Percentiles rank a stretch among this genome's conserved stretches.
Conservation (phyloP, 1,284 basidiomycete genomes). For the Fomitopsis pinicola region DNA sequence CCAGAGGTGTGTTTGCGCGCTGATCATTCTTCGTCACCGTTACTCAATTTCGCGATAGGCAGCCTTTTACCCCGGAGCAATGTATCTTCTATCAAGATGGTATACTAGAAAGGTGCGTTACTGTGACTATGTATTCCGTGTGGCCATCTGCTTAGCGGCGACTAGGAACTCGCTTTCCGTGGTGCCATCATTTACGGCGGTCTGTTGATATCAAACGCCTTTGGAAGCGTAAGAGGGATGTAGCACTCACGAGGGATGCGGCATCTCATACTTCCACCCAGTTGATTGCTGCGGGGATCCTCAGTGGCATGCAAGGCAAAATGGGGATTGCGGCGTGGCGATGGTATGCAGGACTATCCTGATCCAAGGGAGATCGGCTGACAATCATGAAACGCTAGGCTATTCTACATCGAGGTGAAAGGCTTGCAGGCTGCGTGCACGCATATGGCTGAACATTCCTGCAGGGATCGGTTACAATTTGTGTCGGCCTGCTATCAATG, state of each 20-base stretch:
- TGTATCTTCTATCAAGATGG: constrained; percentile 63
- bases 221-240: constrained; percentile 52
- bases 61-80: constrained; percentile 63
- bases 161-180: constrained; percentile 62
- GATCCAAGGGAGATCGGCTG: neutral
- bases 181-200: constrained; percentile 69
- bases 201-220: constrained; percentile 71
- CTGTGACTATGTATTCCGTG: too few species aligned
- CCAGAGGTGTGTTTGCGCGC: constrained; percentile 40
- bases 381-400: constrained; percentile 28
- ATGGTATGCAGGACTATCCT: constrained; percentile 38
- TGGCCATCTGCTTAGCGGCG: neutral
- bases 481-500: constrained; percentile 53
- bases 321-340: constrained; percentile 71
- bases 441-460: neutral
- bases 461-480: constrained; percentile 54
- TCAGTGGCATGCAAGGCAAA: constrained; percentile 63
- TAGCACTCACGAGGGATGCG: neutral
- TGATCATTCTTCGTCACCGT: neutral
- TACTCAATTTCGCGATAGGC: constrained; percentile 29
- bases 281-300: constrained; percentile 65
- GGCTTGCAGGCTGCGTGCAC: neutral
- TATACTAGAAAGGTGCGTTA: constrained; percentile 55
- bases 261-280: neutral
- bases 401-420: constrained; percentile 58